These are phyloP conservation scores for Monosporascus ibericus DNA, from an alignment of 2,329 filamentous ascomycete genomes.

Conservation along the genomic window DNA sequence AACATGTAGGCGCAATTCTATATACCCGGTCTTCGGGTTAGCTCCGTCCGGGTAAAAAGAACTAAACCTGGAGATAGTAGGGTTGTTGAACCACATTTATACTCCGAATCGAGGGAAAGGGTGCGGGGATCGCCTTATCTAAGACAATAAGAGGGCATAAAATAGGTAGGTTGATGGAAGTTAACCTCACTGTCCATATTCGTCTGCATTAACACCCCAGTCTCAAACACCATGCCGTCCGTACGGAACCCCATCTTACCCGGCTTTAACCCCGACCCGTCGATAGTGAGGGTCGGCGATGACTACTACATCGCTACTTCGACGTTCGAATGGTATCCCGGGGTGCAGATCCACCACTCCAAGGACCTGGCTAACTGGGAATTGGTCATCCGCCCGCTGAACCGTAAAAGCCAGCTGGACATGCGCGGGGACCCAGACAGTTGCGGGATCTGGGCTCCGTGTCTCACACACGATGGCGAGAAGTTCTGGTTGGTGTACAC, in stretches of 20 bases:
- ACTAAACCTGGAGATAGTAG: neutral
- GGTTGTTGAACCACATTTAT: neutral
- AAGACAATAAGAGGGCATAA: no score
- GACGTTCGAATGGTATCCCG: slow-evolving; percentile 50
- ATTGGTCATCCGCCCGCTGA: slow-evolving; percentile 40
- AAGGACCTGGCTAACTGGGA: slow-evolving; percentile 48
- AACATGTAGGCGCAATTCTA: neutral
- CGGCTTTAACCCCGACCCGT: slow-evolving; percentile 51
- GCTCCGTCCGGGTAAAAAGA: neutral
- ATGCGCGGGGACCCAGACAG: slow-evolving; percentile 55
- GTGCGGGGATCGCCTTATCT: neutral
- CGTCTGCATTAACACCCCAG: neutral
- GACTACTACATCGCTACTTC: slow-evolving; percentile 52
- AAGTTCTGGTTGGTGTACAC: slow-evolving; percentile 60
- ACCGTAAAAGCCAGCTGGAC: slow-evolving; percentile 44
- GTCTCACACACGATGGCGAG: slow-evolving; percentile 53
- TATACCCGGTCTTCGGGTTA: neutral
- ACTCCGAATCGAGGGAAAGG: neutral
- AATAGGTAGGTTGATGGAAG: no score
- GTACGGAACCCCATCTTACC: slow-evolving; percentile 50
- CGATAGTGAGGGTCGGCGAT: slow-evolving; percentile 43
- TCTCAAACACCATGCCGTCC: slow-evolving; percentile 32
- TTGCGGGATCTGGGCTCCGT: slow-evolving; percentile 60
- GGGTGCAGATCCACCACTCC: slow-evolving; percentile 50
- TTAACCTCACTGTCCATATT: no score